Evolutionary conservation across 352 stramenopile genomes (phyloP).

Genomic region (Phytopythium litorale): DNA sequence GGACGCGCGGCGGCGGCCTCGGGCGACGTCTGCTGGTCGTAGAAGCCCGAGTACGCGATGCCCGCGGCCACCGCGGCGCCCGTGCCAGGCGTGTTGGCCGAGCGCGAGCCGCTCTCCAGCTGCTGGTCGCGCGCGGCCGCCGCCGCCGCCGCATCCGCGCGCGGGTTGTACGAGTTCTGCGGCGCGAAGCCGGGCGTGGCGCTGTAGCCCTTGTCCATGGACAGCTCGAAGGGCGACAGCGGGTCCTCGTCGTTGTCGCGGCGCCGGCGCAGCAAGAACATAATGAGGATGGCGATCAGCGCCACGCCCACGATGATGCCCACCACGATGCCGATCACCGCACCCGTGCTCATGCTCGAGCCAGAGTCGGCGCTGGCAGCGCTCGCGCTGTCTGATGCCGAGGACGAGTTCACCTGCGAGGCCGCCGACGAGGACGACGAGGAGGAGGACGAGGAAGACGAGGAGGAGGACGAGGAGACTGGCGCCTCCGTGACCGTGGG

Average conservation of each 20-base stretch:
- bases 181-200: slow-evolving; percentile 27
- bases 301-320: slow-evolving; percentile 60
- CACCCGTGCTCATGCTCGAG: slow-evolving; percentile 65
- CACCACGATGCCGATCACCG: slow-evolving; percentile 62
- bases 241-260: slow-evolving; percentile 67
- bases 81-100: slow-evolving; percentile 31
- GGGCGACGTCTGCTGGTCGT: slow-evolving; percentile 66
- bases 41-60: slow-evolving; percentile 71
- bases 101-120: slow-evolving; percentile 13
- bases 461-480: slow-evolving; percentile 9
- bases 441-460: slow-evolving; percentile 4
- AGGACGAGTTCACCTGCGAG: slow-evolving; percentile 8
- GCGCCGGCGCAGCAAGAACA: slow-evolving; percentile 48
- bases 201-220: slow-evolving; percentile 80
- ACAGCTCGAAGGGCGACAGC: slow-evolving; percentile 79
- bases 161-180: slow-evolving; percentile 41
- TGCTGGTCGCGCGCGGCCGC: slow-evolving; percentile 15
- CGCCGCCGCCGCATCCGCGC: slow-evolving; percentile 17
- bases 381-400: slow-evolving; percentile 3
- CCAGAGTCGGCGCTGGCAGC: slow-evolving; percentile 19
- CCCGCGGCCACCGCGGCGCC: slow-evolving; percentile 39
- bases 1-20: slow-evolving; percentile 16
- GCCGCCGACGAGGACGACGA: neutral
- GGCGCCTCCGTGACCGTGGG: slow-evolving; percentile 4
- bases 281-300: slow-evolving; percentile 52